Conservation (phyloP, 768 basidiomycete genomes). For the Termitomyces sp. region DNA sequence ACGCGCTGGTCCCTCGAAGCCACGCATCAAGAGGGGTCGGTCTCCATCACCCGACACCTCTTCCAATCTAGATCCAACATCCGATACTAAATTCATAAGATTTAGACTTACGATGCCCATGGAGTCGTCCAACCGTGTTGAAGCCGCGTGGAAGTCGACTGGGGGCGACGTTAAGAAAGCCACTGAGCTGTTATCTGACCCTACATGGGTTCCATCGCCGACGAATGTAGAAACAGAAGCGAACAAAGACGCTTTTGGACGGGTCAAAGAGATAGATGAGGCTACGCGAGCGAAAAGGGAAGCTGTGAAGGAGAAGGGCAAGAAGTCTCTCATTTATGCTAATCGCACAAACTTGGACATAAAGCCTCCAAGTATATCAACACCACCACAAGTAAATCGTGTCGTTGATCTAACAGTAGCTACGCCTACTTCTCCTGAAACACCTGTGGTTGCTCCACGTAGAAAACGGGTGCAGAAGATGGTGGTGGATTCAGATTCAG, state of each 20-base stretch:
- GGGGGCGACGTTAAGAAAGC: constrained; percentile 59
- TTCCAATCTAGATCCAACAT: constrained; percentile 21
- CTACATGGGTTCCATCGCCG: constrained; percentile 41
- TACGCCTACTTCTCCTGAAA: constrained; percentile 24
- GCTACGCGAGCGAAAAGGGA: constrained; percentile 62
- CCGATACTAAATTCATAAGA: constrained; percentile 41
- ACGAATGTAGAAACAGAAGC: constrained; percentile 16
- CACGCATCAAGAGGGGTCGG: constrained; percentile 52
- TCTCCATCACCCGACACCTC: constrained; percentile 26
- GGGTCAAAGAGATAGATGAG: constrained; percentile 69
- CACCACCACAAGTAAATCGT: constrained; percentile 36
- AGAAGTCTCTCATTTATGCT: constrained; percentile 79
- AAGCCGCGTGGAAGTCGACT: constrained; percentile 64
- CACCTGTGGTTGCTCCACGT: constrained; percentile 36
- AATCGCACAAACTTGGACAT: constrained; percentile 50
- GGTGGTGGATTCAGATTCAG: constrained; percentile 65
- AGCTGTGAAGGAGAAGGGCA: constrained; percentile 68
- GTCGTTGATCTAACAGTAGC: constrained; percentile 29
- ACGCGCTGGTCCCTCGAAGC: constrained; percentile 37
- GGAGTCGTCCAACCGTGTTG: constrained; percentile 36
- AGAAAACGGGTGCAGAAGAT: constrained; percentile 53
- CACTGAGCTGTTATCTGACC: constrained; percentile 50
- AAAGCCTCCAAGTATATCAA: constrained; percentile 28
- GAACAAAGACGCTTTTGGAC: constrained; percentile 40
- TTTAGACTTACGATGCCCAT: constrained; percentile 62